Base-by-base conservation (phyloP, 2,329 filamentous ascomycete genomes). In the Ceratocystis albifundus region DNA sequence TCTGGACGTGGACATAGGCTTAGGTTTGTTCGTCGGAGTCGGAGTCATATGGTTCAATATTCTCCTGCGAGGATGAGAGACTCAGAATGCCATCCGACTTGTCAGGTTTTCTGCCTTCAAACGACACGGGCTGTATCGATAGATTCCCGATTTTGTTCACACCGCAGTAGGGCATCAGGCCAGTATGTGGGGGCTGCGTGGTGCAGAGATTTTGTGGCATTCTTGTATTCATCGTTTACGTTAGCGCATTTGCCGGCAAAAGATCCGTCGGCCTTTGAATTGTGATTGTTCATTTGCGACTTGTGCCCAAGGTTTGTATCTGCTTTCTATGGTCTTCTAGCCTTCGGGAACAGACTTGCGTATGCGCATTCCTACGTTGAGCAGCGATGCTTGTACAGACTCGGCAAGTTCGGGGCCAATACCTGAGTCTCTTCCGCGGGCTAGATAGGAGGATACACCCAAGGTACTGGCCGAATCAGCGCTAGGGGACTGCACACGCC, bases 311-410 rank as follows among this genome's bases (percentile, higher is more conserved):
- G 64, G 45, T 44, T 67, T 64, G 15, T 41, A 59, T 22, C 5
- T 55, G 30, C 61, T 25, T 20, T 64, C 63, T 6, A 15, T 65
- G 46, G 89, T 96, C 78, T 96, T 95, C 81, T 96, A 96, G 68
- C 93, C 93, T 74, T 96, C 92, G 0, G 90, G 88, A 6, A 97
- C 88, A 10, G 89, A 89, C 78, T 97, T 97, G 73, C 93, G 88
- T 63, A 97, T 83, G 28, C 93, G 87, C 91, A 96, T 96, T 72
- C 93, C 93, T 70, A 97, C 93, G 71, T 83, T 89, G 53, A 96
- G 80, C n/a, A 97, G 85, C 69, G 88, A 88, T 45, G 91, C 82
- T 75, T 96, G 90, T 41, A 95, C 80, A 6, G 80, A 80, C 28
- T 80, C 75, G 1, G 89, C 85, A 15, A 92, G 79, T 3, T 74